These are phyloP conservation scores for Botryotinia globosa DNA, from an alignment of 2,329 filamentous ascomycete species.

Conservation along the genomic window DNA sequence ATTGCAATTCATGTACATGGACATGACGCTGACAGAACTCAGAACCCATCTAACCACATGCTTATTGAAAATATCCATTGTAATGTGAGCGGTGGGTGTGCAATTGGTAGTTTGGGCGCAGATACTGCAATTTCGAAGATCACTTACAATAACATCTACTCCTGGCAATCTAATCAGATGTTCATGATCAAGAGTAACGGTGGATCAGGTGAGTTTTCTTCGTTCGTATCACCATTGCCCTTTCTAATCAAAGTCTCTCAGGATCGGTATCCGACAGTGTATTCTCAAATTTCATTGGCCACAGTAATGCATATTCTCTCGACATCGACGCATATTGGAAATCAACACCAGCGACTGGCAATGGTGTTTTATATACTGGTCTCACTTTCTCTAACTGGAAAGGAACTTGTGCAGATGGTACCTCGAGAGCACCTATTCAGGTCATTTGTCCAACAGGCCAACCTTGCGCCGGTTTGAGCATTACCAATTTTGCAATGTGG, in stretches of 20 bases:
- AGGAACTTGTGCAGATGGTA: constrained; percentile 43
- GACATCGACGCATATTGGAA: constrained; percentile 57
- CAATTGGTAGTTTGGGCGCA: constrained; percentile 53
- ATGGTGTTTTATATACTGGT: constrained; percentile 52
- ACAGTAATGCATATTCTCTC: constrained; percentile 56
- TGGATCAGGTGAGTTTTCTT: constrained; percentile 37
- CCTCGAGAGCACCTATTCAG: constrained; percentile 36
- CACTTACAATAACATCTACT: constrained; percentile 50
- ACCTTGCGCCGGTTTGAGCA: constrained; percentile 38
- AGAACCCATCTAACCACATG: constrained; percentile 42
- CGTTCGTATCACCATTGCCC: background rate
- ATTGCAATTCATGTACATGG: background rate
- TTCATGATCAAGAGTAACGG: constrained; percentile 62
- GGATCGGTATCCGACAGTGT: constrained; percentile 49
- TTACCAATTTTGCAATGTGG: constrained; percentile 41
- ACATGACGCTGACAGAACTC: background rate
- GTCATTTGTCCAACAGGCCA: constrained; percentile 36
- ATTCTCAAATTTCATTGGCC: constrained; percentile 59
- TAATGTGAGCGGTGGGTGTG: constrained; percentile 58
- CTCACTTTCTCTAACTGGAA: constrained; percentile 56
- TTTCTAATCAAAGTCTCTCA: constrained; percentile 33
- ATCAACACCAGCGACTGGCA: constrained; percentile 44
- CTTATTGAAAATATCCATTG: constrained; percentile 59
- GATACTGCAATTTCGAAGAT: constrained; percentile 52
- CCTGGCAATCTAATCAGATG: constrained; percentile 51